These are phyloP conservation scores for Wallacemonas rigidus DNA, from an alignment of 208 protist species.

Conservation along the genomic window DNA sequence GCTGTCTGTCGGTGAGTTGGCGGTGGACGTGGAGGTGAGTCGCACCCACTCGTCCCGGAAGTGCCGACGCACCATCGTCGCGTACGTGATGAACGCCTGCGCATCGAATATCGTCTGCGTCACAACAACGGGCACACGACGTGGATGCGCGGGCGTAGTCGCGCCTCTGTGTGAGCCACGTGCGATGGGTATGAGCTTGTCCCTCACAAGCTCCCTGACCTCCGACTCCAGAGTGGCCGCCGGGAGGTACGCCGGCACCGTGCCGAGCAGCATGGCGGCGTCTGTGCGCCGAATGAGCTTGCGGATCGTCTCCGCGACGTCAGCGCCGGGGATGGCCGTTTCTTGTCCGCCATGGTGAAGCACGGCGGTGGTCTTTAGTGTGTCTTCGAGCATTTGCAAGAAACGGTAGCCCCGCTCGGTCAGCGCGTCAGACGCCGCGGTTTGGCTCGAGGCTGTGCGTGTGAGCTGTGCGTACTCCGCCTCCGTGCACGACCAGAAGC, in stretches of 20 bases:
- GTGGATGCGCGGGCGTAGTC: background rate
- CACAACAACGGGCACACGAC: constrained; percentile 7
- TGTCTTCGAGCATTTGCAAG: background rate
- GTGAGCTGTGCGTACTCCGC: background rate
- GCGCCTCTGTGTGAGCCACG: too few relatives aligned
- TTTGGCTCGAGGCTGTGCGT: background rate
- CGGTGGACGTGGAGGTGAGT: background rate
- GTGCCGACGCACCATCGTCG: background rate
- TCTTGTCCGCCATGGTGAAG: background rate
- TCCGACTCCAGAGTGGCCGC: background rate
- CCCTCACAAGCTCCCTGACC: constrained; percentile 6
- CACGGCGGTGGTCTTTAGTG: background rate
- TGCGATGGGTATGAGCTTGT: constrained; percentile 11
- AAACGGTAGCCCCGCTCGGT: background rate
- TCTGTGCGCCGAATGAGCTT: constrained; percentile 11
- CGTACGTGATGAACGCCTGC: constrained; percentile 16
- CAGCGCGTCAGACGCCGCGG: background rate
- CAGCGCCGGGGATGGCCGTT: background rate
- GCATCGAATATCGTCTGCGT: constrained; percentile 15
- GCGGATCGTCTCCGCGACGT: background rate
- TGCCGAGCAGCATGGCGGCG: background rate
- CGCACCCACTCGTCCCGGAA: background rate
- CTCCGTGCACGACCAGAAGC: constrained; percentile 8
- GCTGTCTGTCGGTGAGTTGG: background rate
- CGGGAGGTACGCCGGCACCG: constrained; percentile 10